Evolutionary conservation across 2,329 filamentous ascomycete genomes (phyloP).

Genomic region (Paracorniculantispora psalliotae): DNA sequence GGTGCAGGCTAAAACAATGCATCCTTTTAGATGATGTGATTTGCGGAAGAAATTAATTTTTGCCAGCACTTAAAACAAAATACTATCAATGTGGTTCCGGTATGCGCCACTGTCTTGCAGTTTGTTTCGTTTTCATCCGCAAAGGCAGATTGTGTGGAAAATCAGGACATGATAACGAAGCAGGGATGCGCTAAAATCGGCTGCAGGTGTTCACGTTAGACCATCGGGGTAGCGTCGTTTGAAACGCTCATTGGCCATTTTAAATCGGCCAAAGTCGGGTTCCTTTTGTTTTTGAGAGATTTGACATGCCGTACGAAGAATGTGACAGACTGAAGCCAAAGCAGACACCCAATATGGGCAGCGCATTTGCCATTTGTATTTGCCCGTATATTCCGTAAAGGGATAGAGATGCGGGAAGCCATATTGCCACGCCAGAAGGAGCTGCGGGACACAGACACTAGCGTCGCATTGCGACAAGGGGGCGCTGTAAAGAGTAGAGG

Average conservation of each 20-base stretch:
- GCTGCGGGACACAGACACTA: conserved; percentile 11
- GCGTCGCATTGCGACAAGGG: conserved; percentile 6
- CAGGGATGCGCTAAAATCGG: background rate
- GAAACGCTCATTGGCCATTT: background rate
- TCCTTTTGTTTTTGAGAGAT: background rate
- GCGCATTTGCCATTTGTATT: background rate
- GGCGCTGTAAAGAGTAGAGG: background rate
- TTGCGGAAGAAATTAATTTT: background rate
- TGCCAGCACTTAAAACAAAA: too few species aligned
- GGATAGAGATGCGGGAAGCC: too few species aligned
- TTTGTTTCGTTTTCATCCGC: conserved; percentile 1
- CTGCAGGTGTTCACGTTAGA: background rate
- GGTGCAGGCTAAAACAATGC: background rate
- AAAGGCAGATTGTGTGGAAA: background rate
- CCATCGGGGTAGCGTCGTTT: background rate
- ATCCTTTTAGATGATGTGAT: background rate
- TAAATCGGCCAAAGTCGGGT: background rate
- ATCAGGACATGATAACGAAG: too few species aligned
- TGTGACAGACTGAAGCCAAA: background rate
- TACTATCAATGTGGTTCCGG: background rate
- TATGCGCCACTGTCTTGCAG: background rate
- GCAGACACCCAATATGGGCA: background rate
- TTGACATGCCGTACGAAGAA: background rate
- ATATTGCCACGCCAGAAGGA: too few species aligned
- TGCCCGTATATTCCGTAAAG: too few species aligned